Conservation (phyloP, 805 yeast species). For the Tetrapisispora nanseiensis region DNA sequence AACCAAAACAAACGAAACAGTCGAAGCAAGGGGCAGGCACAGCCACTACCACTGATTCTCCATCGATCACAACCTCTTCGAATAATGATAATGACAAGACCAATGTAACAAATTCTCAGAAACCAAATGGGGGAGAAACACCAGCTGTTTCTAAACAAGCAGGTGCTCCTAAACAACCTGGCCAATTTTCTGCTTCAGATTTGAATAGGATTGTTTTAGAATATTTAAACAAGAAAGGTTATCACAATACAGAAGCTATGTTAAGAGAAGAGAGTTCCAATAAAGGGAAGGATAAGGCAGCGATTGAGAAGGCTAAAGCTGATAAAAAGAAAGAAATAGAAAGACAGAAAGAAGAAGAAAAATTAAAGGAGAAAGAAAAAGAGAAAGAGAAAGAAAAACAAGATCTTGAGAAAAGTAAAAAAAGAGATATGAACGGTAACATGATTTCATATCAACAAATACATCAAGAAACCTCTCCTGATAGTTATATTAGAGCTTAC, state of each 20-base stretch:
- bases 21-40: not conserved
- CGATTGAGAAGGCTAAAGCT: not conserved
- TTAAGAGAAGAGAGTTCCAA: conserved; percentile 70
- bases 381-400: not conserved
- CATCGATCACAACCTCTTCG: not conserved
- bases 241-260: conserved; percentile 89
- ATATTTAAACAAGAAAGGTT: conserved; percentile 87
- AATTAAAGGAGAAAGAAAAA: not conserved
- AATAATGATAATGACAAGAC: not conserved
- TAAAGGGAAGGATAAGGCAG: conserved; percentile 12
- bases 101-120: not conserved
- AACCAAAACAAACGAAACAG: not conserved
- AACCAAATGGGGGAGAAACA: not conserved
- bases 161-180: conserved; percentile 10
- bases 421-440: conserved; percentile 25
- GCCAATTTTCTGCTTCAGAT: conserved; percentile 64
- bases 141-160: not conserved
- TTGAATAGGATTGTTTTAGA: conserved; percentile 87
- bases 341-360: not conserved
- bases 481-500: conserved; percentile 70
- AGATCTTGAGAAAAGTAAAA: conserved; percentile 20
- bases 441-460: conserved; percentile 18
- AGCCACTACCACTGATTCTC: not conserved
- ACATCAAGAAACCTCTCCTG: conserved; percentile 37
- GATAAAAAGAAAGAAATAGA: not conserved